Conservation (phyloP, 2,329 filamentous ascomycete species). For the Ophiocordyceps camponoti-floridani region DNA sequence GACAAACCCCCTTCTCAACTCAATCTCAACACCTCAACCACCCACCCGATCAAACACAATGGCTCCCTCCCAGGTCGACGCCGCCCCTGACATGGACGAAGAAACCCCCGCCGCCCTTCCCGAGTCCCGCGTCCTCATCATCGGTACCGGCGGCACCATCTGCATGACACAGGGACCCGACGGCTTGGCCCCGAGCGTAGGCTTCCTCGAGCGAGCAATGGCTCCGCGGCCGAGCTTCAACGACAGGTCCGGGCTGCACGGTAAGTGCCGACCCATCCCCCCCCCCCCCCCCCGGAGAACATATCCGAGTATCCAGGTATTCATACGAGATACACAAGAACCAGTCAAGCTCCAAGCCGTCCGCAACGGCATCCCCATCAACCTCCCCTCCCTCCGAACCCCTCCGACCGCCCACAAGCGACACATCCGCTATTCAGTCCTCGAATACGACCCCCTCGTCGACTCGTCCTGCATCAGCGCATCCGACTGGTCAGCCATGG, state of each 20-base stretch:
- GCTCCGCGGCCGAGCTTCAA: conserved; percentile 74
- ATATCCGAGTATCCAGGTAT: background rate
- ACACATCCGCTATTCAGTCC: conserved; percentile 65
- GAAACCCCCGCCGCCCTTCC: conserved; percentile 23
- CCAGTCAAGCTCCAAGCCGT: conserved; percentile 31
- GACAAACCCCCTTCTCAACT: background rate
- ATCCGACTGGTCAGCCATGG: conserved; percentile 72
- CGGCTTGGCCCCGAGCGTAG: conserved; percentile 62
- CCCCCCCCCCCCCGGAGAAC: background rate
- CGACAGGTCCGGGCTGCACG: conserved; percentile 26
- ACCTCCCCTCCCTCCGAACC: conserved; percentile 55
- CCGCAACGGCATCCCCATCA: conserved; percentile 27
- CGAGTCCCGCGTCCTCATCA: conserved; percentile 70
- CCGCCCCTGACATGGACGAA: background rate
- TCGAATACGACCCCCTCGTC: conserved; percentile 70
- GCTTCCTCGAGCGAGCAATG: conserved; percentile 70
- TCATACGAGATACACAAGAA: background rate
- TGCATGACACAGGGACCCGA: conserved; percentile 75
- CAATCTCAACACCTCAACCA: background rate
- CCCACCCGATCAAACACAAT: background rate
- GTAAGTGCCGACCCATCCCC: background rate
- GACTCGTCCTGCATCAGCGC: conserved; percentile 85
- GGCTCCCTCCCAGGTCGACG: conserved; percentile 4
- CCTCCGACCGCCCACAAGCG: conserved; percentile 65
- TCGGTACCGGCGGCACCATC: conserved; percentile 81